Evolutionary conservation across 306 rosid species (phyloP).

Genomic region (Dalbergia cochinchinensis): DNA sequence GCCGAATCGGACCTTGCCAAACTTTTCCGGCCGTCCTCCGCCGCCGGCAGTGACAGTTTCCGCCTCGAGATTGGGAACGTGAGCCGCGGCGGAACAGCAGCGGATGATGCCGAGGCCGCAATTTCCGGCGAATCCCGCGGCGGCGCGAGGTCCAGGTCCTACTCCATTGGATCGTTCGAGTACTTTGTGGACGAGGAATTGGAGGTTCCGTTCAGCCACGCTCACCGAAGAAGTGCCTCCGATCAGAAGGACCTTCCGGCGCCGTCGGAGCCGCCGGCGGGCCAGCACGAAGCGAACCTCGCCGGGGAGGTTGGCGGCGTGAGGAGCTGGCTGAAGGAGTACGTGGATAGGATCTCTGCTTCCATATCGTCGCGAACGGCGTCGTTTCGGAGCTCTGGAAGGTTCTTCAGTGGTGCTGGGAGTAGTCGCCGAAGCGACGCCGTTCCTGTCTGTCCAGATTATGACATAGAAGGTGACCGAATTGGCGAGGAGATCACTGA

Average conservation of each 20-base stretch:
- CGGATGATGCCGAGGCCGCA: not conserved
- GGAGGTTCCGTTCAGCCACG: constrained; percentile 60
- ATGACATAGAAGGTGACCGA: constrained; percentile 65
- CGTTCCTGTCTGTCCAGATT: constrained; percentile 53
- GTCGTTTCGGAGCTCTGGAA: constrained; percentile 86
- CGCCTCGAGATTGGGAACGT: constrained; percentile 74
- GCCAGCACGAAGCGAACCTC: constrained; percentile 48
- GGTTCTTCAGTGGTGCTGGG: constrained; percentile 68
- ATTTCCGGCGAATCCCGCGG: not conserved
- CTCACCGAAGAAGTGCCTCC: constrained; percentile 60
- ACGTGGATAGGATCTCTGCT: constrained; percentile 74
- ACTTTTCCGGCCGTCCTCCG: constrained; percentile 35
- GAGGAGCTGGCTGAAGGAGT: constrained; percentile 81
- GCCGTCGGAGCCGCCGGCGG: not conserved
- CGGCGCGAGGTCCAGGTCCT: constrained; percentile 59
- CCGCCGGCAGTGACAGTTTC: constrained; percentile 52
- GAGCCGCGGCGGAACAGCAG: constrained; percentile 56
- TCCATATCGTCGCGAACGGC: constrained; percentile 72
- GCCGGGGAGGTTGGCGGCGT: constrained; percentile 70
- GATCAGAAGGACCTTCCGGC: constrained; percentile 62
- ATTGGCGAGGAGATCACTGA: constrained; percentile 87
- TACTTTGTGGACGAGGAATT: constrained; percentile 73
- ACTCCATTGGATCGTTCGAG: constrained; percentile 88
- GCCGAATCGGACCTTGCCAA: constrained; percentile 67
- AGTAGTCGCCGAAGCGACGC: constrained; percentile 79